phyloP scores from a whole-genome alignment of 2,329 filamentous ascomycete genomes.

The Botrytis pseudocinerea region DNA sequence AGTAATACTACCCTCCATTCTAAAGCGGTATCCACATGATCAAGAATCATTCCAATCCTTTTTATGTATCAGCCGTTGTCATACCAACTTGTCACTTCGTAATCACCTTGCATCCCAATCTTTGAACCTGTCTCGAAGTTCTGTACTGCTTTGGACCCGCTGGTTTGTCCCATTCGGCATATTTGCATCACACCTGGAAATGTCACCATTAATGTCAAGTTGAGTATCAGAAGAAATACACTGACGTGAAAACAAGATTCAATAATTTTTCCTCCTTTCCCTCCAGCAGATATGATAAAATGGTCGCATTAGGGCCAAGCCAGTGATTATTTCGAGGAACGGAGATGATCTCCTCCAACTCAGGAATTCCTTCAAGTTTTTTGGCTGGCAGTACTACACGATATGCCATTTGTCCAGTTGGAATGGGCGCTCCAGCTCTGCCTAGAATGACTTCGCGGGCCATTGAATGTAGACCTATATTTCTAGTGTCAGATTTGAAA shows the following conservation, averaged over 20 bases:
- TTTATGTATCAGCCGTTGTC: neutral
- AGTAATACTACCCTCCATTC: conserved; percentile 1
- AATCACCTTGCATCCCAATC: conserved; percentile 1
- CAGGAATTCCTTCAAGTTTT: conserved; percentile 44
- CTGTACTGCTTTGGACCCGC: neutral
- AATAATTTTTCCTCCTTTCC: neutral
- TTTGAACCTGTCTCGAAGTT: neutral
- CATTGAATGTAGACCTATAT: conserved; percentile 1
- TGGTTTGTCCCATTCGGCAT: neutral
- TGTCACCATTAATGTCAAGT: neutral
- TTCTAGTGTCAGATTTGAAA: neutral
- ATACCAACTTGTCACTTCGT: neutral
- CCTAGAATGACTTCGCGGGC: conserved; percentile 42
- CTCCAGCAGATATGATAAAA: conserved; percentile 31
- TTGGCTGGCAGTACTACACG: conserved; percentile 47
- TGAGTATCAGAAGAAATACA: neutral
- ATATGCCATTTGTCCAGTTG: conserved; percentile 48
- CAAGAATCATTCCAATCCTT: conserved; percentile 3
- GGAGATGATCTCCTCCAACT: conserved; percentile 43
- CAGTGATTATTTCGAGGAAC: conserved; percentile 48
- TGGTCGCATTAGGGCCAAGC: conserved; percentile 39
- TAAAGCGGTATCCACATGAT: neutral
- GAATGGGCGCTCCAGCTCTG: conserved; percentile 36
- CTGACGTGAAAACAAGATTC: conserved; percentile 9
- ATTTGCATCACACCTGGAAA: neutral